Evolutionary conservation across 441 rosid genomes (phyloP).

Genomic region (Breynia disticha): DNA sequence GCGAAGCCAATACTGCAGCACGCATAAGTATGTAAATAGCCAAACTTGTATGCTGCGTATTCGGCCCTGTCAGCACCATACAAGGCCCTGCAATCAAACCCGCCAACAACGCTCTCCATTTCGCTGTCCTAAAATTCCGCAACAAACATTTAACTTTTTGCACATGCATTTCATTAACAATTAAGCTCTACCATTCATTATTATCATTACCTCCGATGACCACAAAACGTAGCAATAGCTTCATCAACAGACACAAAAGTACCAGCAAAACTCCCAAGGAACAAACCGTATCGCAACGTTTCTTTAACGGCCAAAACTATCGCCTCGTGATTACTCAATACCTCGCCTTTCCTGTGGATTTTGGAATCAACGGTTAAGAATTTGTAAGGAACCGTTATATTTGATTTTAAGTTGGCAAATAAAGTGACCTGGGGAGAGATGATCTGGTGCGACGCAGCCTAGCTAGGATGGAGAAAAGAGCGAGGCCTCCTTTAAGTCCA

Average conservation of each 20-base stretch:
- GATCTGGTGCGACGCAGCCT: conserved; percentile 53
- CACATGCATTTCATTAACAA: too few species aligned
- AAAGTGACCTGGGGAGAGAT: conserved; percentile 28
- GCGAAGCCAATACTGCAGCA: conserved; percentile 88
- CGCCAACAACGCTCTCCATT: conserved; percentile 79
- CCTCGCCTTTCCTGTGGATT: conserved; percentile 40
- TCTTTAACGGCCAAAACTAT: conserved; percentile 61
- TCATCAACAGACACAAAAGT: conserved; percentile 77
- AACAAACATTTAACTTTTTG: too few species aligned
- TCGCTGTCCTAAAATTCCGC: conserved; percentile 49
- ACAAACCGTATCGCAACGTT: conserved; percentile 77
- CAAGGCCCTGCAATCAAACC: conserved; percentile 91
- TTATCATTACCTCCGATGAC: conserved; percentile 72
- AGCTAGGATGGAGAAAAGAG: conserved; percentile 62
- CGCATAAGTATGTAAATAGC: conserved; percentile 86
- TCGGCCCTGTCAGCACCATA: conserved; percentile 80
- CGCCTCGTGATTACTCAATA: conserved; percentile 55
- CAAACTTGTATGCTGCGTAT: conserved; percentile 70
- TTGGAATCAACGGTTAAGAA: not conserved
- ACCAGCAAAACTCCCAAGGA: conserved; percentile 91
- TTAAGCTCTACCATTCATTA: too few species aligned
- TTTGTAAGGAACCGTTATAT: not conserved
- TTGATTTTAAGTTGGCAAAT: not conserved
- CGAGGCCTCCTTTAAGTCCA: conserved; percentile 86
- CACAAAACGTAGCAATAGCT: conserved; percentile 55